Base-by-base conservation (phyloP, 2,329 filamentous ascomycete genomes). In the Seiridium unicorne region DNA sequence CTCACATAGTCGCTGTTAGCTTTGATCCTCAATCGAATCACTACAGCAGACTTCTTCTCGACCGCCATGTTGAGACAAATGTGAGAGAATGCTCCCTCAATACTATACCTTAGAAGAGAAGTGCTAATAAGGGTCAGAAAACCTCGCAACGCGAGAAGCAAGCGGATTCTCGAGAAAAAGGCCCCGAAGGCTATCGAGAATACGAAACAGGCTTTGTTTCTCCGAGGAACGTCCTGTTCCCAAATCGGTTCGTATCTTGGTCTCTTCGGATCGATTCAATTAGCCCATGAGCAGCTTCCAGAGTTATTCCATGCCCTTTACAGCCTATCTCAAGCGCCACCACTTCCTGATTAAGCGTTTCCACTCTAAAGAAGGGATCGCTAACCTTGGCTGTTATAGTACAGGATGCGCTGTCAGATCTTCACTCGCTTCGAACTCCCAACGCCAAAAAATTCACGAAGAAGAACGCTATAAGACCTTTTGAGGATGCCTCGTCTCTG, bases 131-230 rank as follows among this genome's bases (percentile, higher is more conserved):
- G 11, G 3, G 7, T 31, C 51, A 86, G 83, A 73, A 86, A 86
- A 77, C 84, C 84, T 66, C 81, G 82, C 64, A 87, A 85, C 77
- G 93, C 94, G 68, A 93, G 95, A 81, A 95, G 93, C 61, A 97
- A 97, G 84, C 90, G 95, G 69, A 93, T 92, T 65, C 88, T 98
- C 73, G 95, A 96, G 75, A 94, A 96, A 78, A 91, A 91, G 71
- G 93, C 92, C 71, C 92, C 95, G 60, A 96, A 97, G 76, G 81
- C 87, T 67, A 80, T 90, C 76, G 95, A 99, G 79, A 95, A 96
- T 77, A 87, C 93, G 63, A 97, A 97, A 79, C 91, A 85, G 38
- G 91, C 91, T 62, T 89, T 99, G 67, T 91, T 99, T 75, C 87
- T 99, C 64, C 61, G 61, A n/a, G 94, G 93, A 70, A 92, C 91